Conservation (phyloP, 257 asterid species). For the Solanum paucissectum region DNA sequence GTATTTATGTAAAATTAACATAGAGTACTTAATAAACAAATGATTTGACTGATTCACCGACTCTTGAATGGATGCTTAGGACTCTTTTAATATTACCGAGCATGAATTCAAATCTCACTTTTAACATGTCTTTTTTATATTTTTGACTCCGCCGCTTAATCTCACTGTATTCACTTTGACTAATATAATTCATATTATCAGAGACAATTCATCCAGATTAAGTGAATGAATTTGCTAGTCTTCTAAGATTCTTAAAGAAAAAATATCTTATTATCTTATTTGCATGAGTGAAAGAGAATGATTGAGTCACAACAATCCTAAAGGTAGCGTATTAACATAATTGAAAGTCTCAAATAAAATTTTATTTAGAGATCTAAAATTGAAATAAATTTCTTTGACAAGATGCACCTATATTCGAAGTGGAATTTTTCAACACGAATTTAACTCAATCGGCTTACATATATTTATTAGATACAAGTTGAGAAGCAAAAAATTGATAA, state of each 20-base stretch:
- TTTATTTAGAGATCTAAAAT: not conserved
- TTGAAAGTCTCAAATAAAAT: not conserved
- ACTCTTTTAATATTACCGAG: too few species aligned
- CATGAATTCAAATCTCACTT: too few species aligned
- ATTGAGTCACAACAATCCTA: not conserved
- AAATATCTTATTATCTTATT: not conserved
- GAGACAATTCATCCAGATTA: not conserved
- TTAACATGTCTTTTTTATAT: too few species aligned
- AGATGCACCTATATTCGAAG: accelerated
- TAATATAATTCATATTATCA: not conserved
- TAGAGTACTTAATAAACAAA: accelerated
- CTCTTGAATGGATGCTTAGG: accelerated
- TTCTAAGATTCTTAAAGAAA: not conserved
- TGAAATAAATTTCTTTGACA: not conserved
- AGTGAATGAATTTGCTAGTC: not conserved
- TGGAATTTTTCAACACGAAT: accelerated
- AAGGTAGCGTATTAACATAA: not conserved
- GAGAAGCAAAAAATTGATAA: not conserved
- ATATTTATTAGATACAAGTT: not conserved
- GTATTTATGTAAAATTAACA: too few species aligned
- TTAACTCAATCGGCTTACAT: accelerated
- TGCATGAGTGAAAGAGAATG: not conserved
- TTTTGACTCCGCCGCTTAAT: too few species aligned
- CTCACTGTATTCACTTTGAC: not conserved
- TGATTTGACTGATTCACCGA: accelerated